Conservation (phyloP, 495 filamentous ascomycete genomes). For the Hyaloscypha finlandica region DNA sequence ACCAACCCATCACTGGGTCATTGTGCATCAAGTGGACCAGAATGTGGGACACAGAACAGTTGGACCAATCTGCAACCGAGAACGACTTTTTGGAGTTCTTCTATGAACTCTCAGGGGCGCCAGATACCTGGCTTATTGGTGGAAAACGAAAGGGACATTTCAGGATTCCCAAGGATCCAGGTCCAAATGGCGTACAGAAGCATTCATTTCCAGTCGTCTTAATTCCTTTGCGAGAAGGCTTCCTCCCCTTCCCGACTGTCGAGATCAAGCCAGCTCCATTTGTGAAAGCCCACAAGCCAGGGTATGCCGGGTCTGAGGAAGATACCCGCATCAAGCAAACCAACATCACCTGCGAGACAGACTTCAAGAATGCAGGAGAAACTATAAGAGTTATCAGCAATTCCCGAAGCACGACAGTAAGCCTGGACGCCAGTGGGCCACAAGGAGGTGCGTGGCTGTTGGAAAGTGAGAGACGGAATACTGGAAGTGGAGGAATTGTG, state of each 20-base stretch:
- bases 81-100: constrained; percentile 69
- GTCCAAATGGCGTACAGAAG: constrained; percentile 38
- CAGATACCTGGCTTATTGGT: constrained; percentile 82
- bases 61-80: constrained; percentile 23
- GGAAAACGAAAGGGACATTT: constrained; percentile 80
- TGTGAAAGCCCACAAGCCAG: constrained; percentile 24
- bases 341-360: constrained; percentile 68
- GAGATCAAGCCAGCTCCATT: constrained; percentile 65
- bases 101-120: constrained; percentile 76
- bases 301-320: constrained; percentile 14
- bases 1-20: constrained; percentile 70
- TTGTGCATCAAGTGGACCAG: constrained; percentile 76
- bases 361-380: constrained; percentile 75
- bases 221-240: constrained; percentile 76
- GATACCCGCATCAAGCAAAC: constrained; percentile 24
- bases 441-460: constrained; percentile 65
- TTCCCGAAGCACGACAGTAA: constrained; percentile 74
- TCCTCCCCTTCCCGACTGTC: constrained; percentile 71
- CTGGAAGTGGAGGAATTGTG: constrained; percentile 1
- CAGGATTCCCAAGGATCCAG: constrained; percentile 45
- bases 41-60: constrained; percentile 61
- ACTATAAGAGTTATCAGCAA: constrained; percentile 76
- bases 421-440: constrained; percentile 63
- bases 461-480: constrained; percentile 45
- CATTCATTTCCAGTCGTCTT: constrained; percentile 61